A percentile compares a stretch with the other conserved stretches of the same genome.
phyloP scores from a whole-genome alignment of 140 eudicot species.

The Bidens hawaiensis region DNA sequence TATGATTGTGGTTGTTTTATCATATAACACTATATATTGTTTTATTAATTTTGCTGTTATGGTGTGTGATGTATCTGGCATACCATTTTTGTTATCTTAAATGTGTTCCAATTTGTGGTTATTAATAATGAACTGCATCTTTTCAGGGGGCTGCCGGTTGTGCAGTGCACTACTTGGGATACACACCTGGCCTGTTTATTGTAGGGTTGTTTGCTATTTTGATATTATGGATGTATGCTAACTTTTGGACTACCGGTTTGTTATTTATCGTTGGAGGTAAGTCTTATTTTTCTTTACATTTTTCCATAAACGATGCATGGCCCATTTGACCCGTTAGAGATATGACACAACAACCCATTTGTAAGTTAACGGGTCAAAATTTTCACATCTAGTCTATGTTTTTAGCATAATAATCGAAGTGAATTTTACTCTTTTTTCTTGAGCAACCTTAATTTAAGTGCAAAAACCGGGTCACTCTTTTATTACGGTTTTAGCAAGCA shows the following conservation, averaged over 20 bases:
- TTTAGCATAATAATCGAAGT: background rate
- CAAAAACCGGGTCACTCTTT: background rate
- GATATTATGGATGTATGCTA: slow-evolving; percentile 87
- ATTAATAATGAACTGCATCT: background rate
- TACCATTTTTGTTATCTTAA: background rate
- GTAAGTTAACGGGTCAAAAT: background rate
- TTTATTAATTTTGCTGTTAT: background rate
- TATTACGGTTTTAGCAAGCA: background rate
- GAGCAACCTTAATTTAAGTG: background rate
- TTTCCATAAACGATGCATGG: background rate
- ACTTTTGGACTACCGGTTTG: slow-evolving; percentile 87
- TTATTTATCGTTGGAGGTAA: slow-evolving; percentile 86
- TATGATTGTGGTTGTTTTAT: background rate
- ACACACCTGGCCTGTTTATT: slow-evolving; percentile 86
- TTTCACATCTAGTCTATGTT: background rate
- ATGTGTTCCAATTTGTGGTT: background rate
- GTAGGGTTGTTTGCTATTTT: slow-evolving; percentile 82
- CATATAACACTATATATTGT: background rate
- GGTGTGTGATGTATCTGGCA: background rate
- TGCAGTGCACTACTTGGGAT: slow-evolving; percentile 87
- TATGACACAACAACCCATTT: background rate
- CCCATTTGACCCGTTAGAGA: background rate
- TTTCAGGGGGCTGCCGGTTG: slow-evolving; percentile 85
- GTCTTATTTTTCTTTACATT: slow-evolving; percentile 6
- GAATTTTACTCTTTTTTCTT: background rate